Evolutionary conservation across 2,329 filamentous ascomycete genomes (phyloP).

Genomic region (Ophiosphaerella narmari): DNA sequence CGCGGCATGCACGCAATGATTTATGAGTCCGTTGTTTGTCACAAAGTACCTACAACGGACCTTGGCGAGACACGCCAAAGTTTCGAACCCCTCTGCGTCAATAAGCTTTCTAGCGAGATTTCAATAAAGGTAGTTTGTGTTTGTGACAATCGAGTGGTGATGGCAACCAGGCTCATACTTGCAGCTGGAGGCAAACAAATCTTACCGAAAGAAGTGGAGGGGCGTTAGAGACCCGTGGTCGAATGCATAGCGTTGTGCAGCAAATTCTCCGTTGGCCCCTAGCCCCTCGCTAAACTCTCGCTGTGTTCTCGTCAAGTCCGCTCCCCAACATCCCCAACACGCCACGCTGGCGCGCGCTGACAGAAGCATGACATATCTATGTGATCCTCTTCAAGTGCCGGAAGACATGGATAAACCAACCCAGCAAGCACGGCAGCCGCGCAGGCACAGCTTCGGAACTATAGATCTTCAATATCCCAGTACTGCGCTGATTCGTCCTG

Average conservation of each 20-base stretch:
- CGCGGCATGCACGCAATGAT: too few relatives aligned
- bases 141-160: too few relatives aligned
- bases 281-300: background rate
- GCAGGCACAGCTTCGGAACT: background rate
- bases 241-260: background rate
- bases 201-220: background rate
- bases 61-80: background rate
- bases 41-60: too few relatives aligned
- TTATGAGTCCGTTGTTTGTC: too few relatives aligned
- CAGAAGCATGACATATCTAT: slow-evolving; percentile 8
- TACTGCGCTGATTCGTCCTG: slow-evolving; percentile 19
- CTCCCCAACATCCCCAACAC: background rate
- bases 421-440: background rate
- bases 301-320: background rate
- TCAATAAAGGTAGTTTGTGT: too few relatives aligned
- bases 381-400: slow-evolving; percentile 7
- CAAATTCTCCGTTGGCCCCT: background rate
- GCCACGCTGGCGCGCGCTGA: slow-evolving; percentile 4
- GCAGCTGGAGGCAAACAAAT: too few relatives aligned
- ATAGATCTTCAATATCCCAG: slow-evolving; percentile 2
- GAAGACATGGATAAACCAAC: slow-evolving; percentile 1
- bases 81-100: background rate
- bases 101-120: background rate
- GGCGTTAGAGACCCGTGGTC: background rate
- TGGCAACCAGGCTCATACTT: background rate